Base-by-base conservation (phyloP, 1,284 basidiomycete genomes). In the Ustilago crameri region DNA sequence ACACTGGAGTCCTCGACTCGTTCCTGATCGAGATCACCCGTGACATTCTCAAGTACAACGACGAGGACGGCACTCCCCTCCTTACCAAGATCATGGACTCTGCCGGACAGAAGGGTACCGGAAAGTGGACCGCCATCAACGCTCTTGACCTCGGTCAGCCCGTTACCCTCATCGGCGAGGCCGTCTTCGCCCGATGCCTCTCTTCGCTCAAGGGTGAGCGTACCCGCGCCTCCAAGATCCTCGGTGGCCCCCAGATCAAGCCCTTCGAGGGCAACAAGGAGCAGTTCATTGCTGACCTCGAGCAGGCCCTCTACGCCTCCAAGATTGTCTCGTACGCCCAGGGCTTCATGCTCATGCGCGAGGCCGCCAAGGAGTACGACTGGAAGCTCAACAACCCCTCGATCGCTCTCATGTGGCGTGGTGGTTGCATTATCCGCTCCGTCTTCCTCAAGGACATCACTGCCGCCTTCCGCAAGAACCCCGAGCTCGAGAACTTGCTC, bases 341-440 rank as follows among this genome's bases (percentile, higher is more conserved):
- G 87, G 96, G 96, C 78, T 99, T 98, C 88, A 96, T 98, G 90
- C 89, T 99, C 81, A 97, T 98, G 95, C 89, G 96, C 79, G 92
- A 98, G 86, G 95, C 95, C 54, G 95, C 95, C 55, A 92, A 93
- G 85, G 94, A 95, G 88, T 93, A 88, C 92, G 79, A 83, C 86
- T 86, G 84, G 85, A 82, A 82, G 75, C 80, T 86, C 68, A 85
- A 85, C 88, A 96, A 96, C 84, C 91, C 94, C 81, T 94, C 94
- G 72, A 98, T 99, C 84, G 96, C 96, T 49, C 90, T 89, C 77
- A 98, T 99, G 93, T 99, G 96, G 96, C 93, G 95, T 82, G 96
- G 96, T 77, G 96, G 96, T 75, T 98, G 96, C 86, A 99, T 99
- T 85, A 98, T 99, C 89, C 82, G 84, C 63, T 84, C 84, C 58